Conservation (phyloP, 169 alveolate species). For the Perkinsus olseni region DNA sequence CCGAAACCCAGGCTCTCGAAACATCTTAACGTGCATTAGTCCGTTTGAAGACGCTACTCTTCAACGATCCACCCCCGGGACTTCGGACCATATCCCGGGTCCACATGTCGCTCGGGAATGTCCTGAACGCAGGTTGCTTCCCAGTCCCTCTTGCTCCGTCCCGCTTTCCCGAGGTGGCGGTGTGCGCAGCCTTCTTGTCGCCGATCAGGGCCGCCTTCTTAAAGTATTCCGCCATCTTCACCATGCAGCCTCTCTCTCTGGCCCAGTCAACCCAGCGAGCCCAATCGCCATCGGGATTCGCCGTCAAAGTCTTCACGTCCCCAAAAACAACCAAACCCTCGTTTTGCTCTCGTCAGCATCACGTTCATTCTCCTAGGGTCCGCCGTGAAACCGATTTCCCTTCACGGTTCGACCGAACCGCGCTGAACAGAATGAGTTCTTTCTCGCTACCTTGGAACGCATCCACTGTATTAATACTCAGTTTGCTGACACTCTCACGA, state of each 20-base stretch:
- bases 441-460: slow-evolving; percentile 90
- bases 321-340: slow-evolving; percentile 48
- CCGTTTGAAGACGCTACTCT: no score
- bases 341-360: slow-evolving; percentile 81
- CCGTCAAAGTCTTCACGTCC: background rate
- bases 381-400: slow-evolving; percentile 79
- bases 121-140: no score
- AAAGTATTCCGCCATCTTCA: background rate
- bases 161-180: no score
- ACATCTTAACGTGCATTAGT: no score
- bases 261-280: background rate
- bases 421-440: slow-evolving; percentile 78
- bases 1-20: no score
- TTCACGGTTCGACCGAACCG: slow-evolving; percentile 79
- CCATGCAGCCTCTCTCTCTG: background rate
- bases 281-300: background rate
- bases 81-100: no score
- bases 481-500: background rate
- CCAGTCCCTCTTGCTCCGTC: no score
- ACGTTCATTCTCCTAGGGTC: slow-evolving; percentile 87
- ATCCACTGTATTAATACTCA: slow-evolving; percentile 74
- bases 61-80: no score
- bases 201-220: background rate
- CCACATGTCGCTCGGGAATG: no score
- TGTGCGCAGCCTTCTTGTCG: background rate